Conservation (phyloP, 2,329 filamentous ascomycete genomes). For the Scedosporium dehoogii region DNA sequence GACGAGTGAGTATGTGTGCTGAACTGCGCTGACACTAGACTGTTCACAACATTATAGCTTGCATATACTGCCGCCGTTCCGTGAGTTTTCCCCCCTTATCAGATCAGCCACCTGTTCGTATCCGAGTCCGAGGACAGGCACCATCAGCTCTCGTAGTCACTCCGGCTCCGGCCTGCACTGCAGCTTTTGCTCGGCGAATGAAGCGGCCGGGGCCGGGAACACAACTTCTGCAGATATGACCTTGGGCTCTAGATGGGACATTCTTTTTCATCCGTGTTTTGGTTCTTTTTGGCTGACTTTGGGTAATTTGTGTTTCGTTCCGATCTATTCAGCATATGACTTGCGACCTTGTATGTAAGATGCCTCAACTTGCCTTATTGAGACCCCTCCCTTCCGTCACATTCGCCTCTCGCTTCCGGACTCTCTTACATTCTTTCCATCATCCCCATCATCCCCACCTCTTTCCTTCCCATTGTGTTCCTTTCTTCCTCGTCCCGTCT, state of each 20-base stretch:
- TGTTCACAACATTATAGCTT: slow-evolving; percentile 49
- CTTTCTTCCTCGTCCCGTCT: background rate
- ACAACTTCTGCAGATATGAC: background rate
- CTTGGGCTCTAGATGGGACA: slow-evolving; percentile 11
- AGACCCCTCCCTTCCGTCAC: background rate
- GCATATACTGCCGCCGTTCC: slow-evolving; percentile 83
- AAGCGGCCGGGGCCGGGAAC: background rate
- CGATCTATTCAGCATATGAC: slow-evolving; percentile 65
- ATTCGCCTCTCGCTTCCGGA: background rate
- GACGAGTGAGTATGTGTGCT: slow-evolving; percentile 11
- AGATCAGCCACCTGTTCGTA: slow-evolving; percentile 1
- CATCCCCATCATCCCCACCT: background rate
- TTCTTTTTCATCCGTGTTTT: slow-evolving; percentile 12
- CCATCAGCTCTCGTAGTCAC: slow-evolving; percentile 8
- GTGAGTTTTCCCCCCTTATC: slow-evolving; percentile 44
- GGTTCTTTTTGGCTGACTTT: slow-evolving; percentile 5
- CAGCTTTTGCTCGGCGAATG: background rate
- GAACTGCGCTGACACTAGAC: slow-evolving; percentile 12
- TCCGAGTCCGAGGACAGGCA: slow-evolving; percentile 8
- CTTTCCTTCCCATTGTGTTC: background rate
- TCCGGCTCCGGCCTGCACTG: slow-evolving; percentile 6
- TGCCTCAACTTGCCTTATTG: slow-evolving; percentile 9
- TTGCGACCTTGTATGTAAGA: slow-evolving; percentile 70
- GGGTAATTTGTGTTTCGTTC: slow-evolving; percentile 2
- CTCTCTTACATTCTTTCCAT: background rate